Percentiles rank a stretch among this genome's conserved stretches.
These are phyloP conservation scores for Talinum fruticosum DNA, from an alignment of 148 eudicot genomes.

Conservation along the genomic window DNA sequence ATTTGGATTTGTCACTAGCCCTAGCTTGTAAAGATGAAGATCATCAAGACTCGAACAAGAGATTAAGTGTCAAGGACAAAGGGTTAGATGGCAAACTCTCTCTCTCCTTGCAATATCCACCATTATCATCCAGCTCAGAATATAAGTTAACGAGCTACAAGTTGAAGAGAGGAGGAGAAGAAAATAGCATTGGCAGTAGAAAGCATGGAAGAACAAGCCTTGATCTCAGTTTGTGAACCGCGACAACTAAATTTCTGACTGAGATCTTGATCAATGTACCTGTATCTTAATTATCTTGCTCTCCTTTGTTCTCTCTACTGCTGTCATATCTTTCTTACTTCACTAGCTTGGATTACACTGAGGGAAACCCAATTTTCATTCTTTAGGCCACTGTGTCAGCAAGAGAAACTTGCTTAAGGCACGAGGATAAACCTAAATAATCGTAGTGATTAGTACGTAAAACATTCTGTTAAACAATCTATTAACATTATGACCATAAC, in stretches of 20 bases:
- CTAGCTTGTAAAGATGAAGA: constrained; percentile 23
- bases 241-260: constrained; percentile 41
- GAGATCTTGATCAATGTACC: constrained; percentile 39
- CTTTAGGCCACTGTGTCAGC: too few relatives aligned
- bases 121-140: constrained; percentile 14
- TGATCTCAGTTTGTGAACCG: constrained; percentile 68
- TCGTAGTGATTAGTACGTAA: too few relatives aligned
- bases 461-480: too few relatives aligned
- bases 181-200: constrained; percentile 3
- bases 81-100: constrained; percentile 23
- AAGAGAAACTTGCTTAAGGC: too few relatives aligned
- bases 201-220: constrained; percentile 41
- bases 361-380: too few relatives aligned
- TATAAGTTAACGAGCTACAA: constrained; percentile 16
- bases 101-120: constrained; percentile 27
- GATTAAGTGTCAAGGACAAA: constrained; percentile 6
- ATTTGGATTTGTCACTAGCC: constrained; percentile 46
- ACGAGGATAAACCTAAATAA: too few relatives aligned
- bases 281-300: too few relatives aligned
- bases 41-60: neutral
- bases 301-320: too few relatives aligned
- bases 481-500: too few relatives aligned
- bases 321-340: too few relatives aligned
- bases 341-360: too few relatives aligned
- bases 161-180: constrained; percentile 7